These are phyloP conservation scores for Fusarium anguioides DNA, from an alignment of 2,329 filamentous ascomycete genomes.

Conservation along the genomic window DNA sequence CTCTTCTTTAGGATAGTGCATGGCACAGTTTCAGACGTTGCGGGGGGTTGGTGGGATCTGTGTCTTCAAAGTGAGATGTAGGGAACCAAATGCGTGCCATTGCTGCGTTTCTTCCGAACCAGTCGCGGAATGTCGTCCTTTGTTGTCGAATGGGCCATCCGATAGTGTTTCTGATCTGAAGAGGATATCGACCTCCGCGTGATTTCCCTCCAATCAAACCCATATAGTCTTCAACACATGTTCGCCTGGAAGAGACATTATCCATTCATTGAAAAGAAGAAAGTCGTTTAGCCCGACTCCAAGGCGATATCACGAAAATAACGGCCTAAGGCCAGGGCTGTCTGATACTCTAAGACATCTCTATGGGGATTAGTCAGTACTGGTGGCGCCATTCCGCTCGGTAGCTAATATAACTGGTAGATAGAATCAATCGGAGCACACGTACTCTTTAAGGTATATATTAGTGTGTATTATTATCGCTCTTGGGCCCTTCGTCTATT, in stretches of 20 bases:
- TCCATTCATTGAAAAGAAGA: not conserved
- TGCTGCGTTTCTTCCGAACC: slow-evolving; percentile 8
- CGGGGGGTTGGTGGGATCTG: slow-evolving; percentile 24
- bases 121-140: slow-evolving; percentile 14
- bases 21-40: slow-evolving; percentile 36
- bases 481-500: slow-evolving; percentile 8
- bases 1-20: slow-evolving; percentile 14
- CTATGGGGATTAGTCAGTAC: slow-evolving; percentile 17
- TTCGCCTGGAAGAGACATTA: not conserved
- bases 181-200: not conserved
- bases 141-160: not conserved
- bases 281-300: slow-evolving; percentile 1
- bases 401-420: slow-evolving; percentile 26
- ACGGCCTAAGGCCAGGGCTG: not conserved
- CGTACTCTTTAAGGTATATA: slow-evolving; percentile 21
- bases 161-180: not conserved
- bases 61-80: slow-evolving; percentile 12
- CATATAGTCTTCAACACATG: not conserved
- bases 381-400: slow-evolving; percentile 38
- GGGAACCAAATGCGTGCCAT: slow-evolving; percentile 24
- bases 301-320: slow-evolving; percentile 5
- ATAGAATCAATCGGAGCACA: slow-evolving; percentile 25
- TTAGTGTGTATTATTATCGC: slow-evolving; percentile 20
- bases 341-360: slow-evolving; percentile 7
- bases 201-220: slow-evolving; percentile 2